Conservation (phyloP, 164 flowering plant species). For the Chloranthus sessilifolius region DNA sequence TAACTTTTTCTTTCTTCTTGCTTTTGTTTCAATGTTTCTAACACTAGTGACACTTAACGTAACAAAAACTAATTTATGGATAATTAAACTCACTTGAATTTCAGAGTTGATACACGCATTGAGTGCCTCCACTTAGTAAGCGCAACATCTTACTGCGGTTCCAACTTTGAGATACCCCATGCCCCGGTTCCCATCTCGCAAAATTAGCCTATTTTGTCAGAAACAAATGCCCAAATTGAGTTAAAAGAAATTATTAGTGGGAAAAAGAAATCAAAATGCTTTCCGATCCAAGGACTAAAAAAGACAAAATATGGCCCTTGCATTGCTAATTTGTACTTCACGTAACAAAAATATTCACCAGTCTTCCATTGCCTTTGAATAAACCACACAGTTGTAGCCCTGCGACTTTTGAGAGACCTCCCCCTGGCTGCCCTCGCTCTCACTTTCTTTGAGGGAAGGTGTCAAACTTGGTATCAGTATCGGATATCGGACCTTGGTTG, state of each 20-base stretch:
- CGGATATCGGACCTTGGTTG: no score
- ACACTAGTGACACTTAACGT: no score
- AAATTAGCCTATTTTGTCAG: slow-evolving; percentile 68
- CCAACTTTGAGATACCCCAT: slow-evolving; percentile 68
- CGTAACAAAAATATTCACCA: slow-evolving; percentile 25
- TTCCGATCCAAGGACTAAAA: no score
- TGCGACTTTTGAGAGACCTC: slow-evolving; percentile 33
- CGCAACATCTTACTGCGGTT: slow-evolving; percentile 42
- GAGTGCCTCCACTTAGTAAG: slow-evolving; percentile 58
- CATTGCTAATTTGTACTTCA: no score
- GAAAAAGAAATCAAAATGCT: no score
- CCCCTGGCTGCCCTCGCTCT: slow-evolving; percentile 9
- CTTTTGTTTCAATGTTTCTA: no score
- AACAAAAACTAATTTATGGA: no score
- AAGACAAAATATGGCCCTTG: no score
- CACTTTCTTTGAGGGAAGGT: slow-evolving; percentile 21
- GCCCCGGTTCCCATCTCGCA: slow-evolving; percentile 81
- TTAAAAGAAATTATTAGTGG: no score
- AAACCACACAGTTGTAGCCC: slow-evolving; percentile 53
- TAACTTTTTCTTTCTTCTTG: no score
- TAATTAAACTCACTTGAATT: slow-evolving; percentile 29
- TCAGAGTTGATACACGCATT: slow-evolving; percentile 44
- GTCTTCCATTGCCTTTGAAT: slow-evolving; percentile 60
- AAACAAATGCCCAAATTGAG: neutral
- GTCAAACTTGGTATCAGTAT: no score